Percentiles rank a stretch among this genome's conserved stretches.
These are phyloP conservation scores for Dactylella cylindrospora DNA, from an alignment of 2,329 filamentous ascomycete genomes.

Conservation along the genomic window DNA sequence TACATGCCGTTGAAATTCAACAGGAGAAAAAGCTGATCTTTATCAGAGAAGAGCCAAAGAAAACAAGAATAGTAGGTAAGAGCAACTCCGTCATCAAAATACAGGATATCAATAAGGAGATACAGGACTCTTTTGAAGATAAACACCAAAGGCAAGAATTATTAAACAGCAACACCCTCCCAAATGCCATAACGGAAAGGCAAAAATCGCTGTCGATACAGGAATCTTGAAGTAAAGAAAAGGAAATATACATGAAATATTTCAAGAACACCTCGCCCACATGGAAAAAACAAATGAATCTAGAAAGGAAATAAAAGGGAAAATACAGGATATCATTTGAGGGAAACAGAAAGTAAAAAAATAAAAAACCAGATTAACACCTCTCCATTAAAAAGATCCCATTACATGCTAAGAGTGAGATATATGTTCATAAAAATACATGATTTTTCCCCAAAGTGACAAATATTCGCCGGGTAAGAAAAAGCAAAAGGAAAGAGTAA, in stretches of 20 bases:
- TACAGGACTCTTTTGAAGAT: no score
- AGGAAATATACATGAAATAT: conserved; percentile 4
- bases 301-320: conserved; percentile 5
- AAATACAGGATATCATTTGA: neutral
- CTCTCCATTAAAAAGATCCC: conserved; percentile 27
- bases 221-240: neutral
- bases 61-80: conserved; percentile 2
- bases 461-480: conserved; percentile 18
- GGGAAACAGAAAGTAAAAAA: neutral
- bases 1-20: conserved; percentile 13
- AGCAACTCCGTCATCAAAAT: conserved; percentile 37
- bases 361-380: conserved; percentile 9
- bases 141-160: no score
- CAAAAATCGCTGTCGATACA: conserved; percentile 23
- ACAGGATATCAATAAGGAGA: conserved; percentile 8
- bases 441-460: conserved; percentile 17
- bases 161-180: conserved; percentile 31
- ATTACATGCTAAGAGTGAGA: conserved; percentile 25
- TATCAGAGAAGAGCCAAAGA: conserved; percentile 14
- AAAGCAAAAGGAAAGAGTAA: conserved; percentile 8
- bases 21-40: conserved; percentile 9
- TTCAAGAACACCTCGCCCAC: conserved; percentile 33
- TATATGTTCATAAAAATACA: conserved; percentile 39
- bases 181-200: conserved; percentile 27
- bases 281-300: conserved; percentile 18